Percentiles rank a stretch among this genome's conserved stretches.
These are phyloP conservation scores for Xylaria flabelliformis DNA, from an alignment of 495 filamentous ascomycete genomes.

Conservation along the genomic window DNA sequence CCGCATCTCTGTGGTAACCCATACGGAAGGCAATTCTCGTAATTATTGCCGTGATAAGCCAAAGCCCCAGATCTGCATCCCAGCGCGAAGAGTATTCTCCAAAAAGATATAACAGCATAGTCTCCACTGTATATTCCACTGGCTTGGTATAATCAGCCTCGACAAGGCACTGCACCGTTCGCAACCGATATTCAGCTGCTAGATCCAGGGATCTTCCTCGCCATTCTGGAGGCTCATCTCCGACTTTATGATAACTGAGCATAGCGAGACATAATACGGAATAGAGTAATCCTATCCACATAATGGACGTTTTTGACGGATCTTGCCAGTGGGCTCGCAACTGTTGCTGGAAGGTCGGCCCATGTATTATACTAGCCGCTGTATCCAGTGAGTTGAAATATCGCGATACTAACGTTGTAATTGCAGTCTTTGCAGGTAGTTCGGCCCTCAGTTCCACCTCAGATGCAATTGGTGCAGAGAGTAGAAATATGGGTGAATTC, in stretches of 20 bases:
- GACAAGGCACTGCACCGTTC: slow-evolving; percentile 86
- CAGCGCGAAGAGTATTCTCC: slow-evolving; percentile 78
- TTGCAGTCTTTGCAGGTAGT: slow-evolving; percentile 78
- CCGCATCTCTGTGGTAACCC: slow-evolving; percentile 94
- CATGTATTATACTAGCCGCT: slow-evolving; percentile 76
- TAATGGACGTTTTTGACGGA: slow-evolving; percentile 76
- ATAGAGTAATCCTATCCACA: slow-evolving; percentile 91
- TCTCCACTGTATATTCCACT: slow-evolving; percentile 84
- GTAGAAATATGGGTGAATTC: slow-evolving; percentile 73
- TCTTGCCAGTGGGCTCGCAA: slow-evolving; percentile 90
- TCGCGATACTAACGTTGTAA: slow-evolving; percentile 79
- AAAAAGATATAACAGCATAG: slow-evolving; percentile 82
- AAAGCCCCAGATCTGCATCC: slow-evolving; percentile 82
- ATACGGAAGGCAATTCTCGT: slow-evolving; percentile 88
- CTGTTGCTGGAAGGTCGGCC: slow-evolving; percentile 83
- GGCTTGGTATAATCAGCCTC: slow-evolving; percentile 91
- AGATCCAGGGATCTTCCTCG: slow-evolving; percentile 74
- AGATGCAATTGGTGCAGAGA: slow-evolving; percentile 71
- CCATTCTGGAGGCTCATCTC: slow-evolving; percentile 90
- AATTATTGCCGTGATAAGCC: slow-evolving; percentile 81
- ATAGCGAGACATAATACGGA: slow-evolving; percentile 88
- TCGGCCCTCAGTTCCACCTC: slow-evolving; percentile 78
- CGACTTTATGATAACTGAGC: slow-evolving; percentile 87
- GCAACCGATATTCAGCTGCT: slow-evolving; percentile 76
- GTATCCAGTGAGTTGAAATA: slow-evolving; percentile 68